Conservation (phyloP, 1,139 yeast genomes). For the Candida frijolesensis region DNA sequence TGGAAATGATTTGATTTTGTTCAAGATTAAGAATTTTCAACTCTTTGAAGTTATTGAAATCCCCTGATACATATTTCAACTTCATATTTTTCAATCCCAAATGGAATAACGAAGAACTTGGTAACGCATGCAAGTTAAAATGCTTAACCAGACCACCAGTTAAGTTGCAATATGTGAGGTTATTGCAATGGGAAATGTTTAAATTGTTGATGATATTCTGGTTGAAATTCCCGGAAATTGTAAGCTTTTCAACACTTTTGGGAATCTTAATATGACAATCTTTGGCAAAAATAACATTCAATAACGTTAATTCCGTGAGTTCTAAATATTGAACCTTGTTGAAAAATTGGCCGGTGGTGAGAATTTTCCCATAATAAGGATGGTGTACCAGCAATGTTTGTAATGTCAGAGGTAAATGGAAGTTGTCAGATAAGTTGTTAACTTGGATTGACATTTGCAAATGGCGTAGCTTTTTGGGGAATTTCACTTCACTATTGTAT, state of each 20-base stretch:
- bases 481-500: constrained; percentile 1
- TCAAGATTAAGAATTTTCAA: constrained; percentile 12
- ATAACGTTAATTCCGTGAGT: constrained; percentile 6
- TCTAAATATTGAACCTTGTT: constrained; percentile 3
- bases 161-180: constrained; percentile 5
- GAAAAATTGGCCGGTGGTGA: constrained; percentile 9
- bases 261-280: constrained; percentile 6
- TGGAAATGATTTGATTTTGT: constrained; percentile 8
- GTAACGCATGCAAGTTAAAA: constrained; percentile 9
- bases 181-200: constrained; percentile 1
- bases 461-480: background rate
- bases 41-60: constrained; percentile 7
- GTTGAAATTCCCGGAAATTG: constrained; percentile 8
- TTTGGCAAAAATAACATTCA: constrained; percentile 5
- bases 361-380: constrained; percentile 7
- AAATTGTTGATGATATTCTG: constrained; percentile 3
- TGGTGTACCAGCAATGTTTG: constrained; percentile 11
- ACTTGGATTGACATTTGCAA: constrained; percentile 5
- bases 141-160: constrained; percentile 9
- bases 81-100: constrained; percentile 12
- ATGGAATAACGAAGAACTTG: constrained; percentile 3
- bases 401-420: constrained; percentile 10
- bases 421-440: constrained; percentile 3
- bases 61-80: constrained; percentile 7
- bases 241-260: constrained; percentile 3